Percentiles rank a stretch among this genome's conserved stretches.
Evolutionary conservation across 1,284 basidiomycete species (phyloP).

Genomic region (Psilocybe mexicana): DNA sequence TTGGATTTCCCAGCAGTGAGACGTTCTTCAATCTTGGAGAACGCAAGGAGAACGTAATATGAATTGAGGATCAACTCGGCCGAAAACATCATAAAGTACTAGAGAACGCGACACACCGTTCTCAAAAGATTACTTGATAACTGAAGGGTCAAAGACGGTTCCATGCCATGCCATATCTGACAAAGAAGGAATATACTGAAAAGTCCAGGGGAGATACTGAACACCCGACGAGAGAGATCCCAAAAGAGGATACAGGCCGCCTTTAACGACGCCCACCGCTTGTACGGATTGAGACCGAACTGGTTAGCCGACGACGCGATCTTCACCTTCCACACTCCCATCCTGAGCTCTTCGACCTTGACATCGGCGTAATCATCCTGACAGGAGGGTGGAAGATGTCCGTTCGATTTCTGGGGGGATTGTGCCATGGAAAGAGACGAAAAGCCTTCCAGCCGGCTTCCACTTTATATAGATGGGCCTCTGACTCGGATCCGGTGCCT

Average conservation of each 20-base stretch:
- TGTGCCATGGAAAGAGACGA: too few relatives aligned
- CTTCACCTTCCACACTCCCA: slow-evolving; percentile 9
- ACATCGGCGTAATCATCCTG: background rate
- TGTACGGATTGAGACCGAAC: background rate
- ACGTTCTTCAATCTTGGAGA: slow-evolving; percentile 7
- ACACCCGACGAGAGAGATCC: slow-evolving; percentile 1
- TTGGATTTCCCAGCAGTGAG: slow-evolving; percentile 5
- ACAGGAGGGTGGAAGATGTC: background rate
- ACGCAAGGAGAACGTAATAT: too few relatives aligned
- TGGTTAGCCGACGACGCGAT: background rate
- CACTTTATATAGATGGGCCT: too few relatives aligned
- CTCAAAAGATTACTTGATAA: slow-evolving; percentile 16
- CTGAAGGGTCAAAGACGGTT: slow-evolving; percentile 15
- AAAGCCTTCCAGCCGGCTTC: too few relatives aligned
- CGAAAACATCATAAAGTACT: too few relatives aligned
- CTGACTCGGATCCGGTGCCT: too few relatives aligned
- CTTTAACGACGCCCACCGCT: background rate
- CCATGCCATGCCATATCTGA: slow-evolving; percentile 16
- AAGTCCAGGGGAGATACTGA: slow-evolving; percentile 11
- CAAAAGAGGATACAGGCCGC: background rate
- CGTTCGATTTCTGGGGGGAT: background rate
- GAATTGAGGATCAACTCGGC: too few relatives aligned
- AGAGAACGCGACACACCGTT: slow-evolving; percentile 9
- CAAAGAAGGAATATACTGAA: slow-evolving; percentile 11
- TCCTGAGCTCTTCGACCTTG: background rate